Percentiles rank a stretch among this genome's conserved stretches.
Conservation (phyloP, 2,329 filamentous ascomycete species). For the Mariannaea elegans region DNA sequence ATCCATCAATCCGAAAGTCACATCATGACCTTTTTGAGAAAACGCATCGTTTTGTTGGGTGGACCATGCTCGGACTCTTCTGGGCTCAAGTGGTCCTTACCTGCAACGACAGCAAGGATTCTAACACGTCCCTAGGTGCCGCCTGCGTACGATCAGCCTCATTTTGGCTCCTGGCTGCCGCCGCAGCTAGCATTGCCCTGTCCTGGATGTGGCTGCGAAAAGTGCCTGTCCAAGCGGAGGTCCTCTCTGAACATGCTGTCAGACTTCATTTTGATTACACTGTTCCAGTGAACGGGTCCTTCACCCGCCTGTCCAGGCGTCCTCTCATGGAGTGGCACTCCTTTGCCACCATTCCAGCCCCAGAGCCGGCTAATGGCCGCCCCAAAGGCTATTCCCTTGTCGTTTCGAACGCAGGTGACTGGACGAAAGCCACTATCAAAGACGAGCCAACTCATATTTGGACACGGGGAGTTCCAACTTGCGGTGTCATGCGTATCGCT, state of each 20-base stretch:
- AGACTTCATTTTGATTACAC: slow-evolving; percentile 75
- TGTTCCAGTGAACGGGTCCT: slow-evolving; percentile 59
- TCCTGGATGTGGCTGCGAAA: slow-evolving; percentile 78
- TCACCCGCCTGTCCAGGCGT: slow-evolving; percentile 64
- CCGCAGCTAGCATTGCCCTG: slow-evolving; percentile 71
- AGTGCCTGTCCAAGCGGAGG: slow-evolving; percentile 71
- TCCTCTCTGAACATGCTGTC: slow-evolving; percentile 77
- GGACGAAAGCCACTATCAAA: slow-evolving; percentile 73
- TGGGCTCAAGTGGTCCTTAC: slow-evolving; percentile 69
- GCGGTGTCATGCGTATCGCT: slow-evolving; percentile 73
- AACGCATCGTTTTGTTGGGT: slow-evolving; percentile 76
- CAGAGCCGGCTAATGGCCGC: slow-evolving; percentile 43
- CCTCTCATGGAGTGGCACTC: slow-evolving; percentile 78
- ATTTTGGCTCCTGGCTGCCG: slow-evolving; percentile 73
- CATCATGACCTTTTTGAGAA: slow-evolving; percentile 76
- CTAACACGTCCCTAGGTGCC: slow-evolving; percentile 44
- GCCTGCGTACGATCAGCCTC: slow-evolving; percentile 51
- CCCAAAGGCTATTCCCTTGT: slow-evolving; percentile 69
- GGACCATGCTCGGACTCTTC: slow-evolving; percentile 72
- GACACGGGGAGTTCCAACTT: slow-evolving; percentile 73
- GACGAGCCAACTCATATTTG: slow-evolving; percentile 69
- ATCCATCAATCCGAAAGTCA: slow-evolving; percentile 68
- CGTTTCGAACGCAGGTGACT: slow-evolving; percentile 78
- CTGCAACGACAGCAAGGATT: slow-evolving; percentile 51
- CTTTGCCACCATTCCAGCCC: slow-evolving; percentile 76